Base-by-base conservation (phyloP, 495 filamentous ascomycete species). In the Penicillium riverlandense region DNA sequence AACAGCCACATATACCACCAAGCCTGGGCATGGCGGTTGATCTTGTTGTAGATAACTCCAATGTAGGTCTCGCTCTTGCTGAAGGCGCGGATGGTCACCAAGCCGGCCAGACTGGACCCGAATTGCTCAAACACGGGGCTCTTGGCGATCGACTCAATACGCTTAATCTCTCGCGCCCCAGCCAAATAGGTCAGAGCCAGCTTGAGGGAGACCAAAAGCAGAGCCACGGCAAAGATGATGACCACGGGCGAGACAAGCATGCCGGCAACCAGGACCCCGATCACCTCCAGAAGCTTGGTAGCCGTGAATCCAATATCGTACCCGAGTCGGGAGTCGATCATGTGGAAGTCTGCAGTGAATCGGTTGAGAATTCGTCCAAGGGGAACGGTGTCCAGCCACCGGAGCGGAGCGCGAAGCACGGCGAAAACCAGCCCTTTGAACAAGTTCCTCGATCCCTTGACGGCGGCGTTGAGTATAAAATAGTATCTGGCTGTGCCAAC, bases 361-460 rank as follows among this genome's bases (percentile, higher is more conserved):
- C 88, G 74, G 58, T 92, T 94, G 4, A 91, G 58, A 31, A 91
- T 79, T 16, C 86, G 77, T 2, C 88, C 88, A 0, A 86, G 64
- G 0, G 88, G 88, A 0, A 88, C 83, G 0, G 86, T 91, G 57
- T 94, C 88, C 9, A 91, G 68, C 84, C 86, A 94, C 37, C 82
- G 69, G 8, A 86, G 63, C 0, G 86, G 86, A 11, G 85, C 75
- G 7, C 82, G 79, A 0, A 92, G 70, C 11, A 94, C 74, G 3
- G 74, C 69, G 44, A 72, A 79, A 31, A 78, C 78, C 31, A 89
- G 63, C 27, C 74, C 67, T 10, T 78, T 72, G 46, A 89, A 90
- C 4, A 90, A 65, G 34, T 57, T 65, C 41, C 78, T 74, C 1
- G 83, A 86, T 14, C 83, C 85, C 16, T 61, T 68, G 39, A 89